phyloP scores from a whole-genome alignment of 768 basidiomycete genomes.

The Pleurotus djamor region DNA sequence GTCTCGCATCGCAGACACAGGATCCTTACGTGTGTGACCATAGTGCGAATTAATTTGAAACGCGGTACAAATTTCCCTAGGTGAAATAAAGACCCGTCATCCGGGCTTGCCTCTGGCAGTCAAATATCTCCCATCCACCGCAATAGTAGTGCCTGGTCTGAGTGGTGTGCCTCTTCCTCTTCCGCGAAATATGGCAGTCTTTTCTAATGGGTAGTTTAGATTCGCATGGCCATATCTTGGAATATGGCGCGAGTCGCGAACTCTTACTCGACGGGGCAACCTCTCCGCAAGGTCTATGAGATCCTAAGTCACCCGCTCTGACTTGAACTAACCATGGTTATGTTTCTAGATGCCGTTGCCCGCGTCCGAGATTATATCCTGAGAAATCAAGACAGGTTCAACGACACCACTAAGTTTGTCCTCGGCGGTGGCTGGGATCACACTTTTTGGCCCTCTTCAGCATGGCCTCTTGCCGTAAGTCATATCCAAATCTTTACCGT shows the following conservation, averaged over 20 bases:
- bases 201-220: constrained; percentile 36
- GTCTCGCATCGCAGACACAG: constrained; percentile 48
- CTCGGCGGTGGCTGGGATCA: constrained; percentile 93
- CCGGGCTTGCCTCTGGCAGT: constrained; percentile 28
- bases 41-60: neutral
- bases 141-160: constrained; percentile 71
- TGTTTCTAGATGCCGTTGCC: constrained; percentile 54
- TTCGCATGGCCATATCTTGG: constrained; percentile 77
- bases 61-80: neutral
- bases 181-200: constrained; percentile 7
- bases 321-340: neutral
- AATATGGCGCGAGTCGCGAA: constrained; percentile 68
- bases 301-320: neutral
- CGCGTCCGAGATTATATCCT: constrained; percentile 63
- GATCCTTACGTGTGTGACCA: constrained; percentile 48
- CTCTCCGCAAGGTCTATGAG: constrained; percentile 49
- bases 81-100: constrained; percentile 11
- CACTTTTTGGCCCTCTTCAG: constrained; percentile 60
- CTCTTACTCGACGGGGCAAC: constrained; percentile 64
- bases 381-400: constrained; percentile 50
- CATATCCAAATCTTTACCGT: neutral
- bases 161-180: constrained; percentile 43
- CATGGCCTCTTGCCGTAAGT: constrained; percentile 71
- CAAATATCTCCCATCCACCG: constrained; percentile 49
- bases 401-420: constrained; percentile 60